A percentile compares a stretch with the other conserved stretches of the same genome.
Conservation (phyloP, 768 basidiomycete genomes). For the Pisolithus sp. region DNA sequence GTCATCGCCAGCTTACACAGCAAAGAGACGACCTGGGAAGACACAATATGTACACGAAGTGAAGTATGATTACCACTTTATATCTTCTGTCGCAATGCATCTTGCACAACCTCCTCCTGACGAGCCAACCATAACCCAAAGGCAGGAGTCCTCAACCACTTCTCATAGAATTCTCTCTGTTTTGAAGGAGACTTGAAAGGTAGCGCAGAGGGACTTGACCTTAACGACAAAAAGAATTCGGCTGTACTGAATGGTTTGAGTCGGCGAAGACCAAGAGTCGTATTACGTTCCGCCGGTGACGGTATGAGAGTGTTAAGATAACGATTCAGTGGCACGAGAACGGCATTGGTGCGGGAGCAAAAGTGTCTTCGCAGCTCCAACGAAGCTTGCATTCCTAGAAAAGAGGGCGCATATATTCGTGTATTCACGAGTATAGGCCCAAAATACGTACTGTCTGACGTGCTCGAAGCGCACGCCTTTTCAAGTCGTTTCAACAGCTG, state of each 20-base stretch:
- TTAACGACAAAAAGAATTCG: conserved; percentile 69
- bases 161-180: conserved; percentile 69
- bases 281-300: conserved; percentile 42
- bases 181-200: conserved; percentile 67
- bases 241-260: conserved; percentile 65
- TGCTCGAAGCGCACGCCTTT: conserved; percentile 43
- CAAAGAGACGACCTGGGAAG: too few species aligned
- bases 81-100: conserved; percentile 35
- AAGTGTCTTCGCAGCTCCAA: conserved; percentile 75
- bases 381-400: conserved; percentile 53
- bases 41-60: neutral
- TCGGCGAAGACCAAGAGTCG: conserved; percentile 29
- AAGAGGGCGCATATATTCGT: neutral
- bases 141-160: conserved; percentile 67
- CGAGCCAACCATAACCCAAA: conserved; percentile 77
- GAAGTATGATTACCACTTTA: neutral
- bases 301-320: conserved; percentile 89
- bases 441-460: conserved; percentile 43
- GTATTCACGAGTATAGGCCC: neutral
- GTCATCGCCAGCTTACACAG: neutral
- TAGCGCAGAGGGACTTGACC: conserved; percentile 59
- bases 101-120: conserved; percentile 67
- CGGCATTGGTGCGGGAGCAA: conserved; percentile 73
- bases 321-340: conserved; percentile 85
- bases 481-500: conserved; percentile 68